These are phyloP conservation scores for Amanita rubescens DNA, from an alignment of 768 basidiomycete genomes.

Conservation along the genomic window DNA sequence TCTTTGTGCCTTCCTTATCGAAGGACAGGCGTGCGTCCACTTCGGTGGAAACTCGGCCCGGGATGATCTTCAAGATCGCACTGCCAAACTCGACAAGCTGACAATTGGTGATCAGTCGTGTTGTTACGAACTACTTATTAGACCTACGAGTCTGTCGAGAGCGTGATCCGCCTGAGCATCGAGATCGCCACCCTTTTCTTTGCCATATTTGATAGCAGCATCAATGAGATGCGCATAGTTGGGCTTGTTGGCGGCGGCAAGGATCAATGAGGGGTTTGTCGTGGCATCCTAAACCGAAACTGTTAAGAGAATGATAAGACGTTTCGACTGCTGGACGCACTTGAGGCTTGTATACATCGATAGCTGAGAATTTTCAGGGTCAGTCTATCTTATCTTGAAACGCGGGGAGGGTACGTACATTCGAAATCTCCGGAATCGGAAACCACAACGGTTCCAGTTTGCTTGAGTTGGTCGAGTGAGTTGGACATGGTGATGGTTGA, in stretches of 20 bases:
- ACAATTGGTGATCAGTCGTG: conserved; percentile 5
- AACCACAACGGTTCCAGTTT: conserved; percentile 92
- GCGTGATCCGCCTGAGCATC: conserved; percentile 75
- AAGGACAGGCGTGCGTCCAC: conserved; percentile 98
- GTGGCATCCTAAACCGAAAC: conserved; percentile 74
- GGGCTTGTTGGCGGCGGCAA: conserved; percentile 87
- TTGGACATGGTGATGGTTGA: conserved; percentile 54
- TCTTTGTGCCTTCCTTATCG: conserved; percentile 88
- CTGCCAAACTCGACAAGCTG: conserved; percentile 97
- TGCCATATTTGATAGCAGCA: conserved; percentile 64
- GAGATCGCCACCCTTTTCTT: conserved; percentile 71
- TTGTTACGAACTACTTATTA: neutral
- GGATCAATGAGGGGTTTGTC: conserved; percentile 93
- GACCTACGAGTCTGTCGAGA: conserved; percentile 78
- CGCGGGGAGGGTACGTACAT: conserved; percentile 32
- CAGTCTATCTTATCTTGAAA: conserved; percentile 15
- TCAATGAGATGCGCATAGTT: conserved; percentile 81
- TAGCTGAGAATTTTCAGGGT: conserved; percentile 44
- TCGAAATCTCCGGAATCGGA: conserved; percentile 98
- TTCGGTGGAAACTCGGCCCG: conserved; percentile 98
- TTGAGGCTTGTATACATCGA: conserved; percentile 95
- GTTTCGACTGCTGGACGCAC: conserved; percentile 24
- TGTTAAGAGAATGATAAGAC: neutral
- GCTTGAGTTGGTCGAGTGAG: conserved; percentile 79
- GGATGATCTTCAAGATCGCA: conserved; percentile 91